Evolutionary conservation across 2,329 filamentous ascomycete species (phyloP).

Genomic region (Alternaria longipes): DNA sequence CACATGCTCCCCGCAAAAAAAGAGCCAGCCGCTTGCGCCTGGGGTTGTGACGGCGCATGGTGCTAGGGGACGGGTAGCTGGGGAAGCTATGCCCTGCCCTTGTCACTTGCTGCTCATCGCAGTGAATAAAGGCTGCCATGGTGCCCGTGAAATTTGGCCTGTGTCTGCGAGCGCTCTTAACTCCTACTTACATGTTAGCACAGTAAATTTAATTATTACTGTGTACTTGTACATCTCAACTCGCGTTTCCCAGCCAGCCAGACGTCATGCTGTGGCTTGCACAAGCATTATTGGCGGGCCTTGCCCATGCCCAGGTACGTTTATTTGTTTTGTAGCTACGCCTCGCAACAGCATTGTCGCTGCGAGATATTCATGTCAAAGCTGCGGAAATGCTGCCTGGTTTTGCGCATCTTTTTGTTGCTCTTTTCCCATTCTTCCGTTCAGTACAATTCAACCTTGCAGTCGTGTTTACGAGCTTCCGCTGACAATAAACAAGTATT

Average conservation of each 20-base stretch:
- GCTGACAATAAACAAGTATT: conserved; percentile 46
- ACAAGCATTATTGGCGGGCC: conserved; percentile 45
- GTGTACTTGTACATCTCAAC: conserved; percentile 18
- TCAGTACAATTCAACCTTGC: conserved; percentile 30
- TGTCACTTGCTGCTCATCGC: conserved; percentile 9
- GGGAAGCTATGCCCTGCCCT: conserved; percentile 17
- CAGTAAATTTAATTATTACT: conserved; percentile 21
- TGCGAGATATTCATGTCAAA: conserved; percentile 21
- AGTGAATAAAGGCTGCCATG: conserved; percentile 30
- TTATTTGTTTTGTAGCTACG: conserved; percentile 21
- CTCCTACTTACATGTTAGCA: conserved; percentile 21
- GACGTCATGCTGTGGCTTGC: conserved; percentile 50
- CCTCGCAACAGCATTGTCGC: conserved; percentile 19
- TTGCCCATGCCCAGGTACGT: conserved; percentile 46
- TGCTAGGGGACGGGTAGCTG: conserved; percentile 27
- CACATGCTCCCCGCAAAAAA: conserved; percentile 25
- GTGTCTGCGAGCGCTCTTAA: conserved; percentile 24
- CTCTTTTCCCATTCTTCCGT: conserved; percentile 46
- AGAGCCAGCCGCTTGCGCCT: conserved; percentile 20
- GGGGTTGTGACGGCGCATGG: conserved; percentile 19
- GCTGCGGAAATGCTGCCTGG: conserved; percentile 40
- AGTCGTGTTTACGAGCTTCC: conserved; percentile 29
- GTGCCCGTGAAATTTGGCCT: conserved; percentile 19
- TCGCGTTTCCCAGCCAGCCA: conserved; percentile 28
- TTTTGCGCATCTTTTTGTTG: conserved; percentile 32